Base-by-base conservation (phyloP, 2,329 filamentous ascomycete species). In the Daldinia sp. region DNA sequence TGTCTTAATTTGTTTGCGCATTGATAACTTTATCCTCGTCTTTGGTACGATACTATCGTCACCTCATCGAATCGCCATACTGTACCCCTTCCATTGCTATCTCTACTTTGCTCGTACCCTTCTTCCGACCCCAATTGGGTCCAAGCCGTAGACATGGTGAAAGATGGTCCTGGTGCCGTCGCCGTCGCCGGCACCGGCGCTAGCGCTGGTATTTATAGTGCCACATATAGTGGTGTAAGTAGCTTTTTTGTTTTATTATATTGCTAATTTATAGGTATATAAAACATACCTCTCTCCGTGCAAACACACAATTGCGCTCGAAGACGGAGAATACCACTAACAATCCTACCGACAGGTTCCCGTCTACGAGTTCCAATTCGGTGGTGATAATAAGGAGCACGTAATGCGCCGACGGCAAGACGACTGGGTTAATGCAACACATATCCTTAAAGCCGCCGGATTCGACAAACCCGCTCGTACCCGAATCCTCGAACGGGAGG, bases 341-440 rank as follows among this genome's bases (percentile, higher is more conserved):
- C 48, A 29, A n/a, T 35, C 51, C 59, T 50, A 15, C 51, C 49
- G 60, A 58, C 73, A 97, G 93, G 93, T 97, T 64, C 94, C 94
- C 32, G 94, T 98, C 9, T 97, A 95, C 76, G 95, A 98, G 76
- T 95, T 88, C 79, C 93, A 96, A 76, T 90, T 96, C 71, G 92
- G 90, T 32, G 84, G 83, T 69, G 93, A 96, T 75, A 75, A 88
- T 29, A 89, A 90, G 75, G 86, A 90, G 72, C 93, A 97, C 91
- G 91, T 98, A 68, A 99, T 99, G 95, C 90, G 95, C 77, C 88
- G 95, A 51, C 89, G 94, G 63, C 86, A 88, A 54, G 95, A 99
- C 77, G 89, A 98, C 78, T 99, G 94, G 93, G 95, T 99, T 80
- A 99, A 99, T 82, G 95, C 95, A n/a, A 99, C 95, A 55, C 95